Evolutionary conservation across 75 land plant species (phyloP).

Genomic region (Cunninghamia lanceolata): DNA sequence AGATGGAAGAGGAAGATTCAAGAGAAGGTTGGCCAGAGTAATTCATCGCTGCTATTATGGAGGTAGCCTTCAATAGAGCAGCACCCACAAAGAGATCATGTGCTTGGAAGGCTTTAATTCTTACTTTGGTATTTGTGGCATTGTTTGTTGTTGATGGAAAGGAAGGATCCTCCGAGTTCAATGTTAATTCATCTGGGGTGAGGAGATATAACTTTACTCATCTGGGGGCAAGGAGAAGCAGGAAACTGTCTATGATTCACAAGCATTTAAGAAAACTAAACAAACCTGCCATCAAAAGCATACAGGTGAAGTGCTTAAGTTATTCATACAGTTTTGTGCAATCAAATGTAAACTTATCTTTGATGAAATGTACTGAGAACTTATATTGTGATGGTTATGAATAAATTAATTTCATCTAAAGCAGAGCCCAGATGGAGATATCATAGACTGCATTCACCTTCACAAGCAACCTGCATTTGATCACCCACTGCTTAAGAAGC

Average conservation of each 20-base stretch:
- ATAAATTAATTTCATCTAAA: not conserved
- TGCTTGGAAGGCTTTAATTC: not conserved
- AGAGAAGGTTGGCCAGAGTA: not conserved
- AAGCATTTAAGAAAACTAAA: slow-evolving; percentile 64
- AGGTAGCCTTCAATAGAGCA: not conserved
- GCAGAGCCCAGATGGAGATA: slow-evolving; percentile 92
- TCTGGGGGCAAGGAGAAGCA: slow-evolving; percentile 13
- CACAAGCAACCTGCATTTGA: slow-evolving; percentile 83
- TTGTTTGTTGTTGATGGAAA: not conserved
- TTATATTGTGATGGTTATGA: not conserved
- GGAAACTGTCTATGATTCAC: slow-evolving; percentile 54
- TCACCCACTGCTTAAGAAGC: slow-evolving; percentile 81
- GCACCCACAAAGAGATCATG: not conserved
- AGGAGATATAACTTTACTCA: not conserved
- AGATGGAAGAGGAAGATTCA: slow-evolving; percentile 1
- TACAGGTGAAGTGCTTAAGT: slow-evolving; percentile 41
- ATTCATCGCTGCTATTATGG: slow-evolving; percentile 8
- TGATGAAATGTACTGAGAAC: not conserved
- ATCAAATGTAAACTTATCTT: not conserved
- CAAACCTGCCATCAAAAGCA: slow-evolving; percentile 70
- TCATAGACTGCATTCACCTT: slow-evolving; percentile 72
- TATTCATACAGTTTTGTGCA: not conserved
- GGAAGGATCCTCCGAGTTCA: not conserved
- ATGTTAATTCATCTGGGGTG: not conserved
- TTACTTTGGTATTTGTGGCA: not conserved